A percentile compares a stretch with the other conserved stretches of the same genome.
Evolutionary conservation across 768 basidiomycete species (phyloP).

Genomic region (Erythrobasidium yunnanense): DNA sequence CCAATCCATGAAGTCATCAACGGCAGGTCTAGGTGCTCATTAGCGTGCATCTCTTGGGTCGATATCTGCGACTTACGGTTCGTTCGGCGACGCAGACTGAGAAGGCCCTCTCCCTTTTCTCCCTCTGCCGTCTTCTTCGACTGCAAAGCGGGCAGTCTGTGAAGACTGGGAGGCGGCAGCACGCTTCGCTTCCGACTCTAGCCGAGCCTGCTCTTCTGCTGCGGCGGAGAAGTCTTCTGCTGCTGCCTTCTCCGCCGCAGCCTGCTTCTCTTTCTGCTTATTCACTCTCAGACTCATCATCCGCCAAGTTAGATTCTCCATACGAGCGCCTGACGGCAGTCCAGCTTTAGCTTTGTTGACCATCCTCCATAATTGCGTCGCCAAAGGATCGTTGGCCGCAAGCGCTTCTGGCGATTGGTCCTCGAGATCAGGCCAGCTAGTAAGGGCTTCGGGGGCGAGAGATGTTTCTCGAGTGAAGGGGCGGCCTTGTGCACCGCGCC

Average conservation of each 20-base stretch:
- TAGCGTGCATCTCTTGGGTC: no score
- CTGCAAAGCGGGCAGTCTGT: no score
- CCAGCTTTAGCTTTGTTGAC: slow-evolving; percentile 80
- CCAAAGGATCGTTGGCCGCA: slow-evolving; percentile 66
- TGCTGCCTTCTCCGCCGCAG: slow-evolving; percentile 15
- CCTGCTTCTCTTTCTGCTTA: slow-evolving; percentile 55
- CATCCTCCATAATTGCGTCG: slow-evolving; percentile 95
- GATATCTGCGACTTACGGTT: background rate
- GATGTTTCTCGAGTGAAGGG: background rate
- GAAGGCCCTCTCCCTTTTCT: slow-evolving; percentile 33
- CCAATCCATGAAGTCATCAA: slow-evolving; percentile 64
- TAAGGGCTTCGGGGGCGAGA: background rate
- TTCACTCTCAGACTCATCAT: slow-evolving; percentile 94
- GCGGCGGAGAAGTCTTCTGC: no score
- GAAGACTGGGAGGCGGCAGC: no score
- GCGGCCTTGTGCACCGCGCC: no score
- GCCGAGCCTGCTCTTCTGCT: slow-evolving; percentile 31
- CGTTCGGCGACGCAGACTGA: slow-evolving; percentile 6
- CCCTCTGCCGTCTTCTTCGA: slow-evolving; percentile 30
- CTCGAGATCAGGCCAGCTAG: slow-evolving; percentile 10
- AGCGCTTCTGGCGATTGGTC: slow-evolving; percentile 14
- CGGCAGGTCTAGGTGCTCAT: slow-evolving; percentile 3
- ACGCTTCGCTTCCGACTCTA: no score
- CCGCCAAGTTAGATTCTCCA: slow-evolving; percentile 97
- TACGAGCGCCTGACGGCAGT: slow-evolving; percentile 79